phyloP scores from a whole-genome alignment of 139 green algal species.

The Gonium pectorale region DNA sequence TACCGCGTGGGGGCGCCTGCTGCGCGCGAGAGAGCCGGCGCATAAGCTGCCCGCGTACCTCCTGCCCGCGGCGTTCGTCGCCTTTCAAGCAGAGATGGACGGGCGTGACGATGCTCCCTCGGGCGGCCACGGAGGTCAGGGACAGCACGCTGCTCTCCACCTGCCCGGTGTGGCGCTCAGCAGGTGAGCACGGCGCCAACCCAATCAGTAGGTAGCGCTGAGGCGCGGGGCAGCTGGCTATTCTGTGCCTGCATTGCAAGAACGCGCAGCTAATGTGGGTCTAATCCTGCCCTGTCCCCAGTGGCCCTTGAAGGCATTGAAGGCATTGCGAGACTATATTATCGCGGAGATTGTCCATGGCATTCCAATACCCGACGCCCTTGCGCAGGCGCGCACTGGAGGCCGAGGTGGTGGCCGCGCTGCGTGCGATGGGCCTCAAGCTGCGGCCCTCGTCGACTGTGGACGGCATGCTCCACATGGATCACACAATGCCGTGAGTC shows the following conservation, averaged over 20 bases:
- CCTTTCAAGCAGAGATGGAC: not conserved
- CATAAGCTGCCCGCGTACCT: constrained; percentile 27
- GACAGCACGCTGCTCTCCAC: not conserved
- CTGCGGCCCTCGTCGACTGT: constrained; percentile 8
- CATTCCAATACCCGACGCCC: not conserved
- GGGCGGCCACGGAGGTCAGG: not conserved
- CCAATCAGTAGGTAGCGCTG: not conserved
- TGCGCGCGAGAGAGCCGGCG: not conserved
- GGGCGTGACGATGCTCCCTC: not conserved
- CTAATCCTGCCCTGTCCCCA: too few relatives aligned
- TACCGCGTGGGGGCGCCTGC: constrained; percentile 10
- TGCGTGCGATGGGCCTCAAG: not conserved
- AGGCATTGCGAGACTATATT: not conserved
- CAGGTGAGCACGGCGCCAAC: too few relatives aligned
- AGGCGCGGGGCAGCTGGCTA: not conserved
- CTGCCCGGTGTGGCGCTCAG: not conserved
- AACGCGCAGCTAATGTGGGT: too few relatives aligned
- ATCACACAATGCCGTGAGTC: constrained; percentile 18
- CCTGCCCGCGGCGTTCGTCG: constrained; percentile 25
- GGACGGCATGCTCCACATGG: constrained; percentile 31
- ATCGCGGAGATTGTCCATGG: not conserved
- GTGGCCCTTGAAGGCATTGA: too few relatives aligned
- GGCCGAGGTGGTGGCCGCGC: constrained; percentile 10
- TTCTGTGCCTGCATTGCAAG: not conserved
- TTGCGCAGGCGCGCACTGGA: constrained; percentile 1